Conservation (phyloP, 225 moss, liverwort and hornwort genomes). For the Pleurozium schreberi region DNA sequence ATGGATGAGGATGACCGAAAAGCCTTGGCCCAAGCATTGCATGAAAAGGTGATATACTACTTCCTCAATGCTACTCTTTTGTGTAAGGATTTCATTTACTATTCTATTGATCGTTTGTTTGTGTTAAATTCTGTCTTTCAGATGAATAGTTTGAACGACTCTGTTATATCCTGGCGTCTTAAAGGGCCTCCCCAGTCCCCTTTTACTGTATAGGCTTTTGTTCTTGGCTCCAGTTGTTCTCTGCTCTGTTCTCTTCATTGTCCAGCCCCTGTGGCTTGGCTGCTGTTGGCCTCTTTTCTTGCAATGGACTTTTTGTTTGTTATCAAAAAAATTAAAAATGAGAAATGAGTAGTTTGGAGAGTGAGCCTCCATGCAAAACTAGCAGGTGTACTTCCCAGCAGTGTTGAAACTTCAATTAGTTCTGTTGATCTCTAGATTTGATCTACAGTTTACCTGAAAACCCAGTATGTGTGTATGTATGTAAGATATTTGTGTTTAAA, state of each 20-base stretch:
- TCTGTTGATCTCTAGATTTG: neutral
- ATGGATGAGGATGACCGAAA: conserved; percentile 59
- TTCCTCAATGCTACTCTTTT: neutral
- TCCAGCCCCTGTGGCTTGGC: neutral
- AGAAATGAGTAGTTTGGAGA: neutral
- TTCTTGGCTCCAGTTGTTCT: neutral
- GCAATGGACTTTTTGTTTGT: neutral
- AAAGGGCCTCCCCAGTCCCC: neutral
- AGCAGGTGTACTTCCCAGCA: neutral
- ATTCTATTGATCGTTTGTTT: neutral
- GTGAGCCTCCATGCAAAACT: neutral
- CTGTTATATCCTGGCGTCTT: neutral
- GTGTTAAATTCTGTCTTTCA: neutral
- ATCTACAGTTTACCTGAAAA: neutral
- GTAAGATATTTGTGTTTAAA: too few species aligned
- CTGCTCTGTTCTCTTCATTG: neutral
- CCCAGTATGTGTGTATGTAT: neutral
- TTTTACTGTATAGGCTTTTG: neutral
- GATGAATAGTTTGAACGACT: neutral
- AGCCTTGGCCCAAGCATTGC: conserved; percentile 81
- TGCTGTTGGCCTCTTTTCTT: neutral
- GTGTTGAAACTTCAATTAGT: neutral
- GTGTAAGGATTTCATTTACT: neutral
- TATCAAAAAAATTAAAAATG: neutral
- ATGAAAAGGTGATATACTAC: conserved; percentile 60